Conservation (phyloP, 2,329 filamentous ascomycete species). For the Fusarium sp. region DNA sequence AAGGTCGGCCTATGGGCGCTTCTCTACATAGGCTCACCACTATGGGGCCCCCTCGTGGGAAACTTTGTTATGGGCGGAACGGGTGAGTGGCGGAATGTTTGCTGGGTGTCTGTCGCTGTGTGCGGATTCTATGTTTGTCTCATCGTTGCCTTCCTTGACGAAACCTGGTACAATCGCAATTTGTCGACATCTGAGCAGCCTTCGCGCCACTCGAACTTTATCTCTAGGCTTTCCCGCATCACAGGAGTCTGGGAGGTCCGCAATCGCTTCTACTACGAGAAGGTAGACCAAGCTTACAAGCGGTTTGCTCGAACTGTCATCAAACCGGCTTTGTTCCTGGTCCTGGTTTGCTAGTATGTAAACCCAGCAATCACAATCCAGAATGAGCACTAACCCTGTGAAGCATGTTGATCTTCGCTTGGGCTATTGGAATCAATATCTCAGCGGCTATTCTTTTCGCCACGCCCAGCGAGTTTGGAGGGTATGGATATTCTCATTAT, state of each 20-base stretch:
- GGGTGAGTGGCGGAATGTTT: slow-evolving; percentile 61
- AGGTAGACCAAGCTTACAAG: neutral
- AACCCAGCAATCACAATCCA: slow-evolving; percentile 7
- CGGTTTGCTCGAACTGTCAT: neutral
- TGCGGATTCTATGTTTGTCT: slow-evolving; percentile 56
- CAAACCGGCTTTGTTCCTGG: neutral
- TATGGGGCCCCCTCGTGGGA: slow-evolving; percentile 60
- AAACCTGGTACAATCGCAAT: slow-evolving; percentile 60
- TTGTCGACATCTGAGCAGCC: too few species aligned
- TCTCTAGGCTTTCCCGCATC: slow-evolving; percentile 35
- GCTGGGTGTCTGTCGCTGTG: slow-evolving; percentile 63
- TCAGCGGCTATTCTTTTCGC: slow-evolving; percentile 65
- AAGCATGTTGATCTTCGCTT: slow-evolving; percentile 57
- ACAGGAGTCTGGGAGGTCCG: neutral
- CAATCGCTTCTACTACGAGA: neutral
- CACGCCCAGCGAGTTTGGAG: slow-evolving; percentile 48
- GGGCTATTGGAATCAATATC: slow-evolving; percentile 69
- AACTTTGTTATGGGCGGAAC: slow-evolving; percentile 64
- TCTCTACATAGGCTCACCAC: slow-evolving; percentile 59
- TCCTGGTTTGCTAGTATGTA: slow-evolving; percentile 1
- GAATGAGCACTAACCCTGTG: too few species aligned
- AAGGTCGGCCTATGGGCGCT: slow-evolving; percentile 65
- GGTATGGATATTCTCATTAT: slow-evolving; percentile 65
- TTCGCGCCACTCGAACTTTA: slow-evolving; percentile 20
- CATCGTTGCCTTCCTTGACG: slow-evolving; percentile 59